A percentile compares a stretch with the other conserved stretches of the same genome.
phyloP scores from a whole-genome alignment of 106 monocot species.

The Dendrobium chrysotoxum region DNA sequence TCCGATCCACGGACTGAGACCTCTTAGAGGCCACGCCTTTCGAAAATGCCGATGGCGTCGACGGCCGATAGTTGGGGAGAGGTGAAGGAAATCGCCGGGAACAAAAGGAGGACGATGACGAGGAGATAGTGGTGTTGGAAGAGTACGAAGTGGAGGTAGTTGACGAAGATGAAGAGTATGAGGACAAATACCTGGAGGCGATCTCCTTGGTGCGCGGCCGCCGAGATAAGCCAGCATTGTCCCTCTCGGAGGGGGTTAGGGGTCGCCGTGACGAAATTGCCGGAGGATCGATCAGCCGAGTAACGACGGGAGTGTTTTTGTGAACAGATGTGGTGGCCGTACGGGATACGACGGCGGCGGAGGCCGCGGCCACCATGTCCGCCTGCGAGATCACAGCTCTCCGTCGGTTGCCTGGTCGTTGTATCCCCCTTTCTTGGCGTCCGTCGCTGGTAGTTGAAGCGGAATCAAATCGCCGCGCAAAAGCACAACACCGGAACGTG shows the following conservation, averaged over 20 bases:
- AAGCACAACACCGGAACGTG: neutral
- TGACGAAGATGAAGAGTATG: constrained; percentile 17
- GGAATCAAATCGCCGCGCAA: neutral
- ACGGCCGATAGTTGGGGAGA: constrained; percentile 20
- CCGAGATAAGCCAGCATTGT: constrained; percentile 36
- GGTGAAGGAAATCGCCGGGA: constrained; percentile 51
- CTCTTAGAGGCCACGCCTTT: constrained; percentile 26
- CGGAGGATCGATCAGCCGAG: neutral
- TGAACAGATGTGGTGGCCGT: neutral
- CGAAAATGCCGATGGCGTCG: constrained; percentile 17
- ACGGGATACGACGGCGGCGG: constrained; percentile 1
- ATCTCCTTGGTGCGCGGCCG: constrained; percentile 40
- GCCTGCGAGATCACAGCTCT: neutral
- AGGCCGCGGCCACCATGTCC: constrained; percentile 24
- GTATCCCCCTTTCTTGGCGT: neutral
- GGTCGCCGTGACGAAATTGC: constrained; percentile 26
- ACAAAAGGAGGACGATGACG: constrained; percentile 22
- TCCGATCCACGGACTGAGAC: constrained; percentile 70
- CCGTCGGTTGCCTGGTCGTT: neutral
- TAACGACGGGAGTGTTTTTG: constrained; percentile 4
- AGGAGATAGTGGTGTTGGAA: constrained; percentile 26
- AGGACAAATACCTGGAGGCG: constrained; percentile 49
- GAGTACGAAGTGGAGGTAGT: constrained; percentile 17
- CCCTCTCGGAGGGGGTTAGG: constrained; percentile 64
- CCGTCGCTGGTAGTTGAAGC: neutral